A percentile compares a stretch with the other conserved stretches of the same genome.
These are phyloP conservation scores for Starmerella floris DNA, from an alignment of 805 yeast species.

Conservation along the genomic window DNA sequence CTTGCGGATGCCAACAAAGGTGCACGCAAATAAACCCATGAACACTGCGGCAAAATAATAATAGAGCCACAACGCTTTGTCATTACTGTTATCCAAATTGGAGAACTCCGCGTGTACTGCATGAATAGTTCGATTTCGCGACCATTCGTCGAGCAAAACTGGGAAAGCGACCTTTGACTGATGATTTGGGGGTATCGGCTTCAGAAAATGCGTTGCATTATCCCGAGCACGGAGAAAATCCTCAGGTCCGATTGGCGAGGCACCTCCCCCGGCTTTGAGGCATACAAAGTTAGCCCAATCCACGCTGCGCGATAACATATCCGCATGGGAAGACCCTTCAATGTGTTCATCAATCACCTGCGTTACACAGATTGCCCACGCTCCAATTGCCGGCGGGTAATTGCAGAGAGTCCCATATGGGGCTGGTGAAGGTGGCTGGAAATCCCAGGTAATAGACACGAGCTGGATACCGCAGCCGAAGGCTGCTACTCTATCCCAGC, in stretches of 20 bases:
- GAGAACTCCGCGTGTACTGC: conserved; percentile 13
- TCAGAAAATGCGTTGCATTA: conserved; percentile 7
- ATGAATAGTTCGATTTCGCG: background rate
- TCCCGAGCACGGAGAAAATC: background rate
- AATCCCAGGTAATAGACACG: conserved; percentile 9
- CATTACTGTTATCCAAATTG: conserved; percentile 12
- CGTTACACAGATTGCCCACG: conserved; percentile 15
- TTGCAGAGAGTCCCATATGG: conserved; percentile 11
- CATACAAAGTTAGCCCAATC: conserved; percentile 9
- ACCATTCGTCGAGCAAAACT: background rate
- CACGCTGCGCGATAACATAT: background rate
- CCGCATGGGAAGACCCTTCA: background rate
- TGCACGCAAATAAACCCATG: background rate
- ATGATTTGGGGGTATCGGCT: background rate
- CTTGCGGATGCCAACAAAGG: background rate
- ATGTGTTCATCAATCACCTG: conserved; percentile 3
- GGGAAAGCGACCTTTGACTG: background rate
- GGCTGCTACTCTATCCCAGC: conserved; percentile 14
- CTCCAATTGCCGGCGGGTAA: conserved; percentile 13
- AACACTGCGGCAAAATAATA: conserved; percentile 6
- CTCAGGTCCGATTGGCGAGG: background rate
- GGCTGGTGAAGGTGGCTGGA: conserved; percentile 5
- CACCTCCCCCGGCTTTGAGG: conserved; percentile 9
- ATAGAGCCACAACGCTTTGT: conserved; percentile 10
- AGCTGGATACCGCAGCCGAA: conserved; percentile 15